Percentiles rank a stretch among this genome's conserved stretches.
Conservation (phyloP, 2,329 filamentous ascomycete genomes). For the Drechslerella coelobrocha region DNA sequence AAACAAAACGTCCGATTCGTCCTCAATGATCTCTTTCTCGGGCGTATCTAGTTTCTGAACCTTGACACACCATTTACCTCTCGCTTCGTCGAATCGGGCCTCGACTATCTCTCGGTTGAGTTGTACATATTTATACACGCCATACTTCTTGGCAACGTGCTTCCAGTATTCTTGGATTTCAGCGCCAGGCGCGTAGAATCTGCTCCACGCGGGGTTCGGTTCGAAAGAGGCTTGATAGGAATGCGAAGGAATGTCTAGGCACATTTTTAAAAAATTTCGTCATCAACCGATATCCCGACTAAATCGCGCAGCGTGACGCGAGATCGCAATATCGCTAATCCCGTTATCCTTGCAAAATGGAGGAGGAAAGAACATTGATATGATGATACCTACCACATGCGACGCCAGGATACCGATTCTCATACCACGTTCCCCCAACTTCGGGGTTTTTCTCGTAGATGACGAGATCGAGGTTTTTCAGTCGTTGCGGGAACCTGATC, state of each 20-base stretch:
- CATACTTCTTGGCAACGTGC: constrained; percentile 61
- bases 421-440: constrained; percentile 67
- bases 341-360: too few relatives aligned
- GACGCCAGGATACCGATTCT: constrained; percentile 68
- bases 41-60: constrained; percentile 50
- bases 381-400: constrained; percentile 52
- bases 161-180: constrained; percentile 64
- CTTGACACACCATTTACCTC: constrained; percentile 52
- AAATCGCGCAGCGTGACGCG: background rate
- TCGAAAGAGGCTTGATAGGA: constrained; percentile 70
- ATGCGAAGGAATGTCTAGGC: constrained; percentile 64
- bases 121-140: constrained; percentile 62
- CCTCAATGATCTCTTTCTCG: constrained; percentile 50
- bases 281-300: background rate
- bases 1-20: constrained; percentile 52
- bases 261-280: constrained; percentile 57
- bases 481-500: constrained; percentile 57
- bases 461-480: constrained; percentile 56
- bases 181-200: constrained; percentile 63
- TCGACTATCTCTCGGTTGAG: constrained; percentile 59
- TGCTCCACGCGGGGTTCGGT: constrained; percentile 67
- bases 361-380: too few relatives aligned
- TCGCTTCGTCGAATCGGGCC: constrained; percentile 59
- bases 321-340: background rate
- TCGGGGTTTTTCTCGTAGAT: constrained; percentile 67